These are phyloP conservation scores for Dichotomopilus funicola DNA, from an alignment of 2,329 filamentous ascomycete species.

Conservation along the genomic window DNA sequence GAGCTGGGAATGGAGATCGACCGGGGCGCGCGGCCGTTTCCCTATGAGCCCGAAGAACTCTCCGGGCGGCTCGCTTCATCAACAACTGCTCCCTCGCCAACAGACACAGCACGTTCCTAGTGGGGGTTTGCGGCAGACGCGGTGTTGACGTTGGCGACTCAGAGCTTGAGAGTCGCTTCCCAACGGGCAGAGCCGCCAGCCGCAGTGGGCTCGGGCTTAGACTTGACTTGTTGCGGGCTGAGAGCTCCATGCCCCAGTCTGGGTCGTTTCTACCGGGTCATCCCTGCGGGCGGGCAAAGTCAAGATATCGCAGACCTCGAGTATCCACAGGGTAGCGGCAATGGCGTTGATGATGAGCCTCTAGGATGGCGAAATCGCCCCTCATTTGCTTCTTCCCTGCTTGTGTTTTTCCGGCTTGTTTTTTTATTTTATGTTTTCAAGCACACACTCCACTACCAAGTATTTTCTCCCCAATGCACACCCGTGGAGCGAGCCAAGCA, in stretches of 20 bases:
- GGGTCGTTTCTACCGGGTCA: not conserved
- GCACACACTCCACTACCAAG: no score
- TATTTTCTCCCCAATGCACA: not conserved
- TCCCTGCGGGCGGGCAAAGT: not conserved
- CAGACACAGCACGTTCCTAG: slow-evolving; percentile 5
- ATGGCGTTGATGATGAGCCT: slow-evolving; percentile 5
- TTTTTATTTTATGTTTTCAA: no score
- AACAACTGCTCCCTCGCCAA: not conserved
- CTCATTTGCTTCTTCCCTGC: not conserved
- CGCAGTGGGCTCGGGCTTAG: slow-evolving; percentile 1
- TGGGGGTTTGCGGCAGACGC: not conserved
- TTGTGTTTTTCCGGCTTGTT: no score
- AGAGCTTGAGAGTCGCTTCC: no score
- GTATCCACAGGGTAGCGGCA: slow-evolving; percentile 1
- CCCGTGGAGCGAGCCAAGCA: not conserved
- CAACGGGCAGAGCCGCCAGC: slow-evolving; percentile 6
- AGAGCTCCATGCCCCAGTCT: no score
- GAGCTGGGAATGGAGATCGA: slow-evolving; percentile 5
- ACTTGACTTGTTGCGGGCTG: no score
- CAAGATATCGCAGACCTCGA: not conserved
- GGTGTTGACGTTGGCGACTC: no score
- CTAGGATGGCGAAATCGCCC: not conserved
- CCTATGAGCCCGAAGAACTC: not conserved
- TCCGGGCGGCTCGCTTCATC: not conserved
- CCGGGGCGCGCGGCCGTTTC: not conserved